Conservation (phyloP, 2,329 filamentous ascomycete species). For the Hypoxylon sp. region DNA sequence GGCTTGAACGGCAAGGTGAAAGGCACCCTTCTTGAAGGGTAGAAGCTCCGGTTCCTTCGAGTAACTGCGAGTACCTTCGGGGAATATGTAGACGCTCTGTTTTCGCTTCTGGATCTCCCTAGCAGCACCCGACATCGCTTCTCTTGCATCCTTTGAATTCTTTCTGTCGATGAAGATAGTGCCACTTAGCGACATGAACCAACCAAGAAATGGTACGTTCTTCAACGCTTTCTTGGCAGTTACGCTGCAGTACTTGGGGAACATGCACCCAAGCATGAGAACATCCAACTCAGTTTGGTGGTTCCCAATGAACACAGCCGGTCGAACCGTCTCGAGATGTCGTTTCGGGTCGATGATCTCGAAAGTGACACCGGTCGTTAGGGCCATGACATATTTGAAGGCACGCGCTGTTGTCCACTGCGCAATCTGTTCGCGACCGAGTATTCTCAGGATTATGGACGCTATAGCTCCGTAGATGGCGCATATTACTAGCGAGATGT, state of each 20-base stretch:
- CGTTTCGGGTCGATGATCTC: constrained; percentile 76
- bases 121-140: constrained; percentile 87
- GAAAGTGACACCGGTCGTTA: constrained; percentile 83
- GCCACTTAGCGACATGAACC: constrained; percentile 91
- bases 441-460: constrained; percentile 76
- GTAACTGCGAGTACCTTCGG: constrained; percentile 94
- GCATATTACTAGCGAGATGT: constrained; percentile 70
- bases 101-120: constrained; percentile 78
- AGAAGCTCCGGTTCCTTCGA: constrained; percentile 82
- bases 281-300: constrained; percentile 98
- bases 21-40: constrained; percentile 99
- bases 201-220: constrained; percentile 86
- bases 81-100: constrained; percentile 88
- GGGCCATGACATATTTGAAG: constrained; percentile 84
- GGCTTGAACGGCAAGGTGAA: constrained; percentile 94
- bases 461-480: constrained; percentile 82
- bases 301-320: constrained; percentile 92
- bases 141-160: constrained; percentile 84
- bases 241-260: constrained; percentile 91
- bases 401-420: constrained; percentile 87
- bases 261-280: constrained; percentile 87
- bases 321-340: constrained; percentile 74
- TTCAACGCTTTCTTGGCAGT: constrained; percentile 91
- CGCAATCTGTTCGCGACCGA: constrained; percentile 79
- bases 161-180: constrained; percentile 95